Evolutionary conservation across 2,329 filamentous ascomycete genomes (phyloP), one percentile per base, ranked within the genome.

Genomic region (Scortechinia acanthostroma): DNA sequence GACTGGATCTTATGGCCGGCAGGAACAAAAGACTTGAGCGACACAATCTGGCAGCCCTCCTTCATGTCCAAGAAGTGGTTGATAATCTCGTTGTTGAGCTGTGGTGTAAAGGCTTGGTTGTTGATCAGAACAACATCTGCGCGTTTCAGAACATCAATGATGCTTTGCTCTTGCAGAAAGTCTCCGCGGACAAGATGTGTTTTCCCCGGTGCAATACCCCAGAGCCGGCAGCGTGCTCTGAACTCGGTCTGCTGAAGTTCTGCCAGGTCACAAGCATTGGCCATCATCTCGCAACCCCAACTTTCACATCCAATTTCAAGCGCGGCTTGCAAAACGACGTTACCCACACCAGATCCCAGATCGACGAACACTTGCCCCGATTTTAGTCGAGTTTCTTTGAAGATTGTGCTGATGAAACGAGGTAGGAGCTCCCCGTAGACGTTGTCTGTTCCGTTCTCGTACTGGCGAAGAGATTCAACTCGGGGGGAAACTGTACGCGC

Each of bases 81-180:
- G 52, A 91, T 80, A 42, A 98, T 72, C 49, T 81, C 79, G 57
- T 88, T 85, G 64, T 97, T 98, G 46, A 96, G 77, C 53, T 84
- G 76, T 14, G 91, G 84, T 4, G 85, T 91, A 64, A 98, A 98
- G 2, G 90, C 93, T 65, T 97, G 91, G 66, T 98, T 98, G 70
- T 98, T 98, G 55, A 97, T 91, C 21, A 98, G 76, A 16, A 98
- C 80, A n/a, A 97, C 91, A 59, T 98, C 93, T 2, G 93, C 91
- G 45, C 83, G 80, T 61, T 86, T 84, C 43, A 98, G 73, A 4
- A 83, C 83, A 20, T 80, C 74, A 48, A 83, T 74, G 43, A 96
- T 88, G 47, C 73, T 72, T 15, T 75, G 61, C 52, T 86, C 86
- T 51, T 82, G 79, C 6, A 90, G 79, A 57, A 98, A 96, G 59